Base-by-base conservation (phyloP, 306 rosid species). In the Morella rubra region DNA sequence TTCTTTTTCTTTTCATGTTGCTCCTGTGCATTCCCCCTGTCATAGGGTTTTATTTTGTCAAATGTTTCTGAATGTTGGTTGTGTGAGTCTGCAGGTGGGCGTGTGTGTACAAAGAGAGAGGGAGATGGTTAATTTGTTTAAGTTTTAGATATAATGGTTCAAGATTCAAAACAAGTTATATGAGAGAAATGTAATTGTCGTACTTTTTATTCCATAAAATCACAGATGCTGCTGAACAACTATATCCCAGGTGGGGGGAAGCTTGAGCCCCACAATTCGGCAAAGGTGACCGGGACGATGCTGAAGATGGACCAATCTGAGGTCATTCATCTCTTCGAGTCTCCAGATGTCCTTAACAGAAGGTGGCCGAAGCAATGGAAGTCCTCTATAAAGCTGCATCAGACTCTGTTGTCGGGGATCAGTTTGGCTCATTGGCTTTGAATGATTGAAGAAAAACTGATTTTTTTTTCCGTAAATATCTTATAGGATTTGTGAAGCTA, bases 271-370 rank as follows among this genome's bases (percentile, higher is more conserved):
- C 84, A 77, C 20, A 78, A 83, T 52, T 74, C 96, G 0, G 91
- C 94, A 12, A 94, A 92, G 89, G 96, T 94, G 75, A 94, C 97
- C 0, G 96, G 98, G 69, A 91, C 90, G 97, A 65, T 90, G 81
- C 88, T 94, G 77, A 97, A 94, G 84, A 94, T 94, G 98, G 98
- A 92, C 68, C 97, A 87, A 74, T 84, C 98, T 0, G 98, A 94
- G 86, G 98, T 94, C 46, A 89, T 94, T 56, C 97, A 94, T 86
- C 97, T 91, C 73, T 86, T 94, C 3, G 98, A 94, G 82, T 86
- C 96, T 47, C 96, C 97, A 0, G 95, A 92, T 47, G 98, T 85
- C 73, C 75, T 94, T 66, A 91, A 94, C 81, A 49, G 62, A 91
- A 94, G 82, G 94, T 91, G 69, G 87, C 91, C 0, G 98, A 94